Evolutionary conservation across 1,284 basidiomycete genomes (phyloP), one percentile per base, ranked within the genome.

Genomic region (Porodaedalea pini): DNA sequence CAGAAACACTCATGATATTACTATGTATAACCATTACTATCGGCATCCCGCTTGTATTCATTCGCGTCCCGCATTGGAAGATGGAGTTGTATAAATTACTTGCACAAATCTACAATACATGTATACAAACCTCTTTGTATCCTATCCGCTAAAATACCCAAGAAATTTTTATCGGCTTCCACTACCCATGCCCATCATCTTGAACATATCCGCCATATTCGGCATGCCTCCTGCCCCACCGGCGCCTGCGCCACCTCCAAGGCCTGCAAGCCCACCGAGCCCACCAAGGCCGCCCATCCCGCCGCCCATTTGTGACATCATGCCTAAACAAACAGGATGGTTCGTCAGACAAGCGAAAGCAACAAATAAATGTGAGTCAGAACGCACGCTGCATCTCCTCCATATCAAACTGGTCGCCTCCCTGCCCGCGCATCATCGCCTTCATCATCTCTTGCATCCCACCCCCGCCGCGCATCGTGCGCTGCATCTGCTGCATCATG

Each of bases 381-480:
- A 61, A 71, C 79, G 62, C 72, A 87, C 90, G 80, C 72, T 92
- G 88, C 87, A 92, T 90, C 68, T 92, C 89, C 64, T 90, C 88
- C 83, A 91, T 85, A 66, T 92, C 90, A 61, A 85, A 72, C 63
- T 89, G 85, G 67, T 92, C 86, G 19, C 88, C 88, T 64, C 89
- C 90, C 65, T 90, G 86, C 5, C 90, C 88, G 64, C 90, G 89
- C 92, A 95, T 94, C 88, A 94, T 92, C 25, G 92, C 89, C 69
- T 90, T 90, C 90, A 96, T 91, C 89, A 95, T 94, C 70, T 94
- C 92, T 68, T 94, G 90, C 75, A 94, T 90, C n/a, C 90, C 91
- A 36, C 88, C 87, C 4, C 90, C 90, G 51, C 85, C 78, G 49
- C 90, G 80, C 70, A 94, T 80, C 69, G 93, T 89, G 56, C 85